A percentile compares a stretch with the other conserved stretches of the same genome.
Evolutionary conservation across 176 grass and related monocot genomes (phyloP).

Genomic region (Triticum timopheevii): DNA sequence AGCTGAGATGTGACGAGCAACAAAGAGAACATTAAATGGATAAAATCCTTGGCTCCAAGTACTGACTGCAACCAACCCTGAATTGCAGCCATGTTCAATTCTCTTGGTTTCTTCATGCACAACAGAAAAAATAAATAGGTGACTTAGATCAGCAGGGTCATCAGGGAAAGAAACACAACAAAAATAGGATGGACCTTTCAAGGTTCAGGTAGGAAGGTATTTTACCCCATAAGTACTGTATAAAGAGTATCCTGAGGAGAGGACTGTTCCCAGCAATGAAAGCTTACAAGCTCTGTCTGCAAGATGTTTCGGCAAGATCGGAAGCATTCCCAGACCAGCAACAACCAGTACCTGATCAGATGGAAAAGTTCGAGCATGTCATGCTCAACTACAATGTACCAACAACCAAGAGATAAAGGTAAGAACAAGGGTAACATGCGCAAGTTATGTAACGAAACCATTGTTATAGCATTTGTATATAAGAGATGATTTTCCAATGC

Average conservation of each 20-base stretch:
- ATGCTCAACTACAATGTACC: background rate
- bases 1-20: constrained; percentile 74
- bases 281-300: constrained; percentile 78
- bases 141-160: background rate
- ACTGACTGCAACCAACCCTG: constrained; percentile 73
- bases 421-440: background rate
- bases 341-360: constrained; percentile 68
- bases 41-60: constrained; percentile 76
- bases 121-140: background rate
- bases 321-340: constrained; percentile 89
- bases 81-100: constrained; percentile 69
- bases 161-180: background rate
- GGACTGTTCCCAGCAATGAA: constrained; percentile 74
- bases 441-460: background rate
- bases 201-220: constrained; percentile 18
- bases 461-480: background rate
- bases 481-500: background rate
- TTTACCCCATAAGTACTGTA: constrained; percentile 77
- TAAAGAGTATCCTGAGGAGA: constrained; percentile 69
- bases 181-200: background rate
- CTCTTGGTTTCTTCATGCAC: constrained; percentile 73
- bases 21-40: constrained; percentile 84
- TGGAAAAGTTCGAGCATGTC: background rate
- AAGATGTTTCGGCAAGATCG: constrained; percentile 68
- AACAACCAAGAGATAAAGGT: background rate